Percentiles rank a stretch among this genome's conserved stretches.
Conservation (phyloP, 352 stramenopile genomes). For the Globisporangium heterothallicum region DNA sequence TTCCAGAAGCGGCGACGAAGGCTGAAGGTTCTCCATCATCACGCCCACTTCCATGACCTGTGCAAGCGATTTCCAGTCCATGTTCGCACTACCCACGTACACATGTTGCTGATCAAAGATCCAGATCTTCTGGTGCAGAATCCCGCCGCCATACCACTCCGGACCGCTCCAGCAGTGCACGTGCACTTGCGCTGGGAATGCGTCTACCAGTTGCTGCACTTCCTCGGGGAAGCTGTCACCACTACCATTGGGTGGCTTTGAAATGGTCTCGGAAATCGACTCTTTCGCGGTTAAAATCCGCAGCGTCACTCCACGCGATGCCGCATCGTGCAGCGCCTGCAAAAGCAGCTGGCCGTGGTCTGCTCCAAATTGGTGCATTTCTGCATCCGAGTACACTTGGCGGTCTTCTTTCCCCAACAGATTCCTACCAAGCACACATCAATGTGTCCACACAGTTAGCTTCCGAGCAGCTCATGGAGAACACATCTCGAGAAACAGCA, state of each 20-base stretch:
- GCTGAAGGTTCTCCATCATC: constrained; percentile 40
- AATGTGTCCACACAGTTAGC: background rate
- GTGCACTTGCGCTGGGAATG: constrained; percentile 26
- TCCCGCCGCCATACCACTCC: constrained; percentile 72
- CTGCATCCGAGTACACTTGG: constrained; percentile 33
- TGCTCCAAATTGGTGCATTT: constrained; percentile 61
- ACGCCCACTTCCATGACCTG: constrained; percentile 86
- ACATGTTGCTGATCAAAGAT: constrained; percentile 57
- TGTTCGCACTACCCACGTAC: constrained; percentile 80
- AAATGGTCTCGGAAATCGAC: constrained; percentile 4
- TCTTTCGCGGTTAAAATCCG: constrained; percentile 45
- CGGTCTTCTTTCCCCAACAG: constrained; percentile 55
- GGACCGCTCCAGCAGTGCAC: constrained; percentile 56
- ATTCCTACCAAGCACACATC: constrained; percentile 24
- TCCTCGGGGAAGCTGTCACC: constrained; percentile 46
- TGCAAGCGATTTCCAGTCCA: constrained; percentile 83
- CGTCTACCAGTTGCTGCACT: constrained; percentile 37
- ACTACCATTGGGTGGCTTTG: constrained; percentile 2
- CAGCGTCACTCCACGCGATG: constrained; percentile 43
- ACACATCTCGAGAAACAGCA: no score
- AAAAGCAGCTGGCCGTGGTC: constrained; percentile 48
- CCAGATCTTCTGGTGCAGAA: constrained; percentile 84
- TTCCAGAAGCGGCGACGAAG: constrained; percentile 25
- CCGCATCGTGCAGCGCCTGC: constrained; percentile 40
- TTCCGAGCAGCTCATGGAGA: no score